Conservation (phyloP, 176 grass and related monocot genomes). For the Zoysia pacifica region DNA sequence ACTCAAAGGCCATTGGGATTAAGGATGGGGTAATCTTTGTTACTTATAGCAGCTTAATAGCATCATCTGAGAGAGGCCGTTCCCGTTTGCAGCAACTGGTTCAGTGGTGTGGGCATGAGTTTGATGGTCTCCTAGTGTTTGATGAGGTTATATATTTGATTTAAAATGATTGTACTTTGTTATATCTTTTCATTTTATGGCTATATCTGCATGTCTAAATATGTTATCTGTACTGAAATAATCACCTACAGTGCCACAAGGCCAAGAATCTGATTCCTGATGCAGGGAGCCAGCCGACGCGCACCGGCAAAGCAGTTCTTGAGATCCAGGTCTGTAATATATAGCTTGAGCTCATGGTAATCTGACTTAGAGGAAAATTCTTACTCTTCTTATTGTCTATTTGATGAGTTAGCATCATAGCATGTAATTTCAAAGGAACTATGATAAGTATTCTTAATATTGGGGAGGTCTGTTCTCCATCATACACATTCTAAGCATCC, state of each 20-base stretch:
- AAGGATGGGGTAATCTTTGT: conserved; percentile 95
- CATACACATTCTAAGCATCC: background rate
- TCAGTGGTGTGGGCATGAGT: conserved; percentile 88
- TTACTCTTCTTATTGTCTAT: conserved; percentile 24
- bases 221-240: conserved; percentile 15
- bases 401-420: background rate
- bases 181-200: conserved; percentile 19
- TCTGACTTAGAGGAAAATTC: conserved; percentile 3
- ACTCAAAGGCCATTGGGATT: conserved; percentile 97
- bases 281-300: conserved; percentile 85
- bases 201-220: conserved; percentile 28
- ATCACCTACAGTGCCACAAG: conserved; percentile 88
- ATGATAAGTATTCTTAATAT: background rate
- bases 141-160: conserved; percentile 75
- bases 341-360: conserved; percentile 20
- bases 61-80: conserved; percentile 90
- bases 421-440: conserved; percentile 9
- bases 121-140: conserved; percentile 94
- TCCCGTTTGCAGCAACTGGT: conserved; percentile 96
- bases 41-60: conserved; percentile 98
- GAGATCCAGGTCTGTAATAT: conserved; percentile 78
- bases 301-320: conserved; percentile 91
- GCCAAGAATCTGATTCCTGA: conserved; percentile 99
- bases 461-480: background rate
- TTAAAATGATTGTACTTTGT: background rate